Conservation (phyloP, 2,329 filamentous ascomycete genomes). For the Byssoonygena ceratinophila region DNA sequence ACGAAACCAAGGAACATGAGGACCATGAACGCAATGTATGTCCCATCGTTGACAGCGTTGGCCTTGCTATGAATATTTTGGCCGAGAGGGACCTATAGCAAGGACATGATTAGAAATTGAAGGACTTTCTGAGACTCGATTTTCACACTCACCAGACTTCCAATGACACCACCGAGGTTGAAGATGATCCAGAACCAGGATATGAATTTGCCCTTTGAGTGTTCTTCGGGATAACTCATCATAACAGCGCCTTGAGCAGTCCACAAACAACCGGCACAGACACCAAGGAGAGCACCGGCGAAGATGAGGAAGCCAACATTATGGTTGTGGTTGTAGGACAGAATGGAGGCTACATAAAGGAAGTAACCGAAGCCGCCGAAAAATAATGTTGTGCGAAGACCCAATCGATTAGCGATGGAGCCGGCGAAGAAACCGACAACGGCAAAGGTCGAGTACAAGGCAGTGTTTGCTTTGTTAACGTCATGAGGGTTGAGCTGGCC, state of each 20-base stretch:
- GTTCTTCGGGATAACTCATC: conserved; percentile 76
- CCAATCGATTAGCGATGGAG: conserved; percentile 37
- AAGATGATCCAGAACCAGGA: conserved; percentile 93
- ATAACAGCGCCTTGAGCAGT: conserved; percentile 43
- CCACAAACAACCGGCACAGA: conserved; percentile 43
- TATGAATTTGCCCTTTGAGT: conserved; percentile 77
- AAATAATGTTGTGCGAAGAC: conserved; percentile 35
- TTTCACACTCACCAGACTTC: conserved; percentile 48
- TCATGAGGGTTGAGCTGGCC: conserved; percentile 49
- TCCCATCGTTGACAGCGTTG: conserved; percentile 52
- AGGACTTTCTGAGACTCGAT: not conserved
- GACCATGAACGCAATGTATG: conserved; percentile 82
- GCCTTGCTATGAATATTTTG: conserved; percentile 37
- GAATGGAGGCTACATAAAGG: conserved; percentile 40
- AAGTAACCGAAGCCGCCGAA: conserved; percentile 41
- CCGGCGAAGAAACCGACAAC: conserved; percentile 55
- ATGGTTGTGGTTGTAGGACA: conserved; percentile 42
- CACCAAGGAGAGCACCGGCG: conserved; percentile 40
- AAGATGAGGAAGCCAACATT: conserved; percentile 42
- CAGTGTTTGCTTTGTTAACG: conserved; percentile 57
- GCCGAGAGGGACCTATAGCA: conserved; percentile 33
- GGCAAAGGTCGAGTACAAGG: conserved; percentile 62
- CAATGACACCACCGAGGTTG: conserved; percentile 82
- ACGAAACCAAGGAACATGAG: conserved; percentile 63
- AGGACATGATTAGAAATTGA: not conserved